These are phyloP conservation scores for Fusarium sp. DNA, from an alignment of 2,329 filamentous ascomycete species.

Conservation along the genomic window DNA sequence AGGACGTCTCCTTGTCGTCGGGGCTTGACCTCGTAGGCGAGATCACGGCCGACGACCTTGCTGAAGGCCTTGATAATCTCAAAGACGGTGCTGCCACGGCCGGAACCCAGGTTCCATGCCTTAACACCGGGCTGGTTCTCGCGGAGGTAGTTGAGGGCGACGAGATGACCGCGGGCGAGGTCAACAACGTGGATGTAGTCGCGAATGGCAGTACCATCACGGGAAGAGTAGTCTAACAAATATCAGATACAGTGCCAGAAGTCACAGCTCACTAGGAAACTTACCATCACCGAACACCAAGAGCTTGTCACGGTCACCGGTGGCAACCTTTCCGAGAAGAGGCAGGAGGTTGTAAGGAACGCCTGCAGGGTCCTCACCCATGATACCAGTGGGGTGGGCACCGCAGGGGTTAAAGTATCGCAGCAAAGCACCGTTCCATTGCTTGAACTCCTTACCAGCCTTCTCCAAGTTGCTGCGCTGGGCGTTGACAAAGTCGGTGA, in stretches of 20 bases:
- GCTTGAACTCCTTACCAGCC: conserved; percentile 79
- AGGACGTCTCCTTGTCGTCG: conserved; percentile 91
- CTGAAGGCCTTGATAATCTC: conserved; percentile 98
- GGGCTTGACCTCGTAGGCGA: conserved; percentile 87
- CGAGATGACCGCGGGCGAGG: conserved; percentile 85
- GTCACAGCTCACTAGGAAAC: conserved; percentile 47
- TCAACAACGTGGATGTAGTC: conserved; percentile 99
- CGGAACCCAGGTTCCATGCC: conserved; percentile 97
- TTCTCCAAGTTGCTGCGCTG: conserved; percentile 87
- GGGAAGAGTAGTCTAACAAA: conserved; percentile 83
- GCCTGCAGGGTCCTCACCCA: conserved; percentile 98
- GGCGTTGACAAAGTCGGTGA: conserved; percentile 89
- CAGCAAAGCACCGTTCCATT: conserved; percentile 93
- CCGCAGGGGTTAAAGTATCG: conserved; percentile 99
- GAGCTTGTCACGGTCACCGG: conserved; percentile 93
- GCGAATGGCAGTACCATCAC: conserved; percentile 92
- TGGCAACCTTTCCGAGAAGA: conserved; percentile 93
- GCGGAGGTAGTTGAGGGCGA: conserved; percentile 90
- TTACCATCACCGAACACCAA: conserved; percentile 93
- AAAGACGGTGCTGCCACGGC: conserved; percentile 93
- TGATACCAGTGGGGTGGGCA: conserved; percentile 93
- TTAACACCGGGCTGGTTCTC: conserved; percentile 88
- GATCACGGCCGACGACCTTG: conserved; percentile 83
- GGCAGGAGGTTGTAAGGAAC: conserved; percentile 96
- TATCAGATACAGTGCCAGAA: conserved; percentile 35